Percentiles rank a stretch among this genome's conserved stretches.
Conservation (phyloP, 2,329 filamentous ascomycete species). For the Epichloe gansuensis region DNA sequence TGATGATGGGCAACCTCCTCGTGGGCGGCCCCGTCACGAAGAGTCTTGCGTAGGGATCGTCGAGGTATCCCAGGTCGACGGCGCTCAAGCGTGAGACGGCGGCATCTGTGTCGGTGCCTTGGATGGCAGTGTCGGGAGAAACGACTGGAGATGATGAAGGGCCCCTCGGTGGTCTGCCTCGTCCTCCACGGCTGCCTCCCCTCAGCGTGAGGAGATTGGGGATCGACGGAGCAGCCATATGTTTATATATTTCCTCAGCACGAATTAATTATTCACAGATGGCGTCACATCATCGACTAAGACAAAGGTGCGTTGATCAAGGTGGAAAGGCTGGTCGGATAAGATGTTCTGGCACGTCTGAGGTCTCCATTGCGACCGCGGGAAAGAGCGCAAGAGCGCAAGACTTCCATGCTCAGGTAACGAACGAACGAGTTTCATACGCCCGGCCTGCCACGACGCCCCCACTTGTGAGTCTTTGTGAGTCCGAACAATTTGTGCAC, state of each 20-base stretch:
- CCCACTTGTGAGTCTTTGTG: too few relatives aligned
- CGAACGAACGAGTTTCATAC: too few relatives aligned
- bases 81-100: slow-evolving; percentile 81
- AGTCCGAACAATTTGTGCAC: too few relatives aligned
- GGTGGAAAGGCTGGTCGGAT: too few relatives aligned
- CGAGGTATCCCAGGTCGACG: slow-evolving; percentile 70
- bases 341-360: too few relatives aligned
- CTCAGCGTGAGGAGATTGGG: slow-evolving; percentile 57
- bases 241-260: slow-evolving; percentile 28
- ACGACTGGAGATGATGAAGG: slow-evolving; percentile 17
- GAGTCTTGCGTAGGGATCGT: slow-evolving; percentile 62
- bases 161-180: slow-evolving; percentile 23
- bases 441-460: too few relatives aligned
- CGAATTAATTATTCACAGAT: neutral
- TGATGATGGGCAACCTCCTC: slow-evolving; percentile 79
- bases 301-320: too few relatives aligned
- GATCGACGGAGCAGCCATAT: slow-evolving; percentile 61
- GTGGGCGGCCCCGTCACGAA: slow-evolving; percentile 49
- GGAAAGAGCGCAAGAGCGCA: too few relatives aligned
- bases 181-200: slow-evolving; percentile 27
- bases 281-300: too few relatives aligned
- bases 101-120: slow-evolving; percentile 85
- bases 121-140: slow-evolving; percentile 61
- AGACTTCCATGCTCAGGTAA: too few relatives aligned
- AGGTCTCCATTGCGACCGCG: too few relatives aligned